A percentile compares a stretch with the other conserved stretches of the same genome.
phyloP scores from a whole-genome alignment of 1,139 yeast genomes.

The Geotrichum candidum region DNA sequence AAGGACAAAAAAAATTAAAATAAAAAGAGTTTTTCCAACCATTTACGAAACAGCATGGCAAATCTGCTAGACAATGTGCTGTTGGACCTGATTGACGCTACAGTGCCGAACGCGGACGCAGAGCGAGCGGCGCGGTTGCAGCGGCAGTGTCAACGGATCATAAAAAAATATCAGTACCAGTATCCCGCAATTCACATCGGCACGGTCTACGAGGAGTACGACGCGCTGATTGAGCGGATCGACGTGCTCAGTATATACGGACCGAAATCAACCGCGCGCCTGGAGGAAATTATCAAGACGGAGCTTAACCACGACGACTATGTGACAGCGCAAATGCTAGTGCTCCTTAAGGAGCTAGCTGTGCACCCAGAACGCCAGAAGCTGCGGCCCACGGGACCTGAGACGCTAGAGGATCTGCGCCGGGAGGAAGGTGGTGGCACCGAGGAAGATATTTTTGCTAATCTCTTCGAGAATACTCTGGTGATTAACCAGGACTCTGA shows the following conservation, averaged over 20 bases:
- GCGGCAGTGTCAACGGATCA: not conserved
- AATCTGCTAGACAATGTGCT: not conserved
- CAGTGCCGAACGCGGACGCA: not conserved
- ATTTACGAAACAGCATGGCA: not conserved
- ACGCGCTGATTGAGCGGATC: not conserved
- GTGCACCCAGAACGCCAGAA: constrained; percentile 3
- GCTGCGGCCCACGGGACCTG: not conserved
- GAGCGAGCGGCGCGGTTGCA: not conserved
- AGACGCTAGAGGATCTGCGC: not conserved
- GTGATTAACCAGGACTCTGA: constrained; percentile 4
- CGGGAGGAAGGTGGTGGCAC: not conserved
- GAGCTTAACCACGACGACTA: constrained; percentile 23
- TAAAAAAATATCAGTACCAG: not conserved
- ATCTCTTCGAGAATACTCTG: not conserved
- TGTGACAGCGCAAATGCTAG: constrained; percentile 11
- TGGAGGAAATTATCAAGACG: not conserved
- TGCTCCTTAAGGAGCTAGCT: constrained; percentile 8
- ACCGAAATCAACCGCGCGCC: not conserved
- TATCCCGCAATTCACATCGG: not conserved
- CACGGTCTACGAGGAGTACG: not conserved
- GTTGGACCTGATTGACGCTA: not conserved
- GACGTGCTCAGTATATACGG: constrained; percentile 25
- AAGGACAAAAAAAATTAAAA: not conserved
- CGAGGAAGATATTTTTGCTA: not conserved
- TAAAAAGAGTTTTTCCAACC: no score